Base-by-base conservation (phyloP, 176 grass and related monocot species). In the Poa annua region DNA sequence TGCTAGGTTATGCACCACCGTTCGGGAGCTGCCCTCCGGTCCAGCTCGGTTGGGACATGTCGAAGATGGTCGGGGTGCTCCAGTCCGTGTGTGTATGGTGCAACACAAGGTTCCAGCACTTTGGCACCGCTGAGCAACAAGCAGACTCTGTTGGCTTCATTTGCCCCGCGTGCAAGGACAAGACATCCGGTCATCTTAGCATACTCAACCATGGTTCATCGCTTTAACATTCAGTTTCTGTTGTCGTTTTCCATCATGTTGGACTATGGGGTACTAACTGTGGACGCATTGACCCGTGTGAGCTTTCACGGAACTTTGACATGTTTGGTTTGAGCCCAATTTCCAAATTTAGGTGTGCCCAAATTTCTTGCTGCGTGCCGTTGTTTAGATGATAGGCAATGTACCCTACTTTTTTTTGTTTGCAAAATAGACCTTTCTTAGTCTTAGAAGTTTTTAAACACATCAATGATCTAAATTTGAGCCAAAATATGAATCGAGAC, bases 41-140 rank as follows among this genome's bases (percentile, higher is more conserved):
- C 82, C 91, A 96, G 62, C 56, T 96, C 84, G 93, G 87, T 32
- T 99, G 96, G 93, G 93, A 76, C 16, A 34, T 88, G 15, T 69
- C 91, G 3, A 95, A 89, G 75, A 91, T 88, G 75, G 80, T 77
- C 11, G 76, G 70, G 3, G 69, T 88, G 48, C 56, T 85, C 34
- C 87, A 87, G 32, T 88, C 92, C 6, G 71, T 94, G 19, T 96
- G 93, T 39, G 93, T 96, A 25, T 94, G 96, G 96, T 96, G 93
- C 78, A 92, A 74, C 75, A 79, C 55, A 57, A 89, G 91, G 57
- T 96, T 96, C 80, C 85, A 85, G 68, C 97, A 94, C 74, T 87
- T 85, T 26, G 88, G 85, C 41, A 62, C 81, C 1, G 74, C 91
- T 16, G 87, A 91, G 74, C 88, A 91, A 80, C 87, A 89, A 75